Conservation (phyloP, 164 flowering plant genomes). For the Piper longum region DNA sequence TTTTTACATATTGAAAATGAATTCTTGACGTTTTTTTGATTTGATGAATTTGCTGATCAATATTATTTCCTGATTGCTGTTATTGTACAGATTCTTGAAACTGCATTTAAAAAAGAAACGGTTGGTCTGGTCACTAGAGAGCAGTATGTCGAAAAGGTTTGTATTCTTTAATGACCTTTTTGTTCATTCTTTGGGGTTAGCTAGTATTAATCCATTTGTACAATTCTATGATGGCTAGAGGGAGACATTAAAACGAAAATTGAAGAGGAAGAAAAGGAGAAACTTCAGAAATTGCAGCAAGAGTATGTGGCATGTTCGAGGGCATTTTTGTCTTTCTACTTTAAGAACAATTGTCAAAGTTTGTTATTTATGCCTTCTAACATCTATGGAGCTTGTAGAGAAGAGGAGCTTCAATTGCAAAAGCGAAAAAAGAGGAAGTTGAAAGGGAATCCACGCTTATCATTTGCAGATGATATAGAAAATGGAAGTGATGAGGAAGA, state of each 20-base stretch:
- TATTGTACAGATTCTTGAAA: constrained; percentile 64
- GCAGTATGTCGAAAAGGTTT: constrained; percentile 93
- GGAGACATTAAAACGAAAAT: constrained; percentile 70
- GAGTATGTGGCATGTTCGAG: constrained; percentile 44
- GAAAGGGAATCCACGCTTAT: constrained; percentile 60
- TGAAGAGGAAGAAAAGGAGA: constrained; percentile 98
- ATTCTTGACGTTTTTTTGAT: too few species aligned
- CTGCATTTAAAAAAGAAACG: constrained; percentile 98
- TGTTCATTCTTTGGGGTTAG: neutral
- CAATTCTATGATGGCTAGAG: constrained; percentile 29
- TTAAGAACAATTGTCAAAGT: neutral
- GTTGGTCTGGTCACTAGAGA: constrained; percentile 97
- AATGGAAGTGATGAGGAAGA: constrained; percentile 70
- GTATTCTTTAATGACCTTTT: neutral
- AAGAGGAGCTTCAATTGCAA: constrained; percentile 72
- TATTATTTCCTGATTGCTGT: too few species aligned
- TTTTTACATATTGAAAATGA: too few species aligned
- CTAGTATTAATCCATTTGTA: neutral
- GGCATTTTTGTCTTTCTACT: neutral
- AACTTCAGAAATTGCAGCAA: constrained; percentile 83
- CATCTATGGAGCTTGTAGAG: constrained; percentile 26
- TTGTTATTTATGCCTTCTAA: neutral
- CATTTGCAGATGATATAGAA: constrained; percentile 77
- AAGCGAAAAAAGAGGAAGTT: constrained; percentile 79
- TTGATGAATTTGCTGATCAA: too few species aligned